Conservation (phyloP, 352 stramenopile genomes). For the Globisporangium spinosum region DNA sequence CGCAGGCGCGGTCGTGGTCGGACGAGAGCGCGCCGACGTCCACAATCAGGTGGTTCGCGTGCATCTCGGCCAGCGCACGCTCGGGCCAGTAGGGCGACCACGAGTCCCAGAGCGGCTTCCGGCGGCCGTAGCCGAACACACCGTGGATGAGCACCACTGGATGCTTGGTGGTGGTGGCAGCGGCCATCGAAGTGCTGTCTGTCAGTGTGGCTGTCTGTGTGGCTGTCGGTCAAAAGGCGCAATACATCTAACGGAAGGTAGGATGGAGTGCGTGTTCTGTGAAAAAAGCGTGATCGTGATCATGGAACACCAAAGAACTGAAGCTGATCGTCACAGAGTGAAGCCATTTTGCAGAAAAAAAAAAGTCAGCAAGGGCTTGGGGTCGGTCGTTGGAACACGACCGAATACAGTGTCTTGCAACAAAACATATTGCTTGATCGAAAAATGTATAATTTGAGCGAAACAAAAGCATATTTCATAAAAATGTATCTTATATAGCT, state of each 20-base stretch:
- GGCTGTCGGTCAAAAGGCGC: neutral
- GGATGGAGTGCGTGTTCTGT: neutral
- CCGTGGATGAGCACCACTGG: conserved; percentile 33
- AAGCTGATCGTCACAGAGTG: neutral
- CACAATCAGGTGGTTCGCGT: conserved; percentile 34
- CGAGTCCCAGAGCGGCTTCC: conserved; percentile 27
- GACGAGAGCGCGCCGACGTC: conserved; percentile 35
- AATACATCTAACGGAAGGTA: neutral
- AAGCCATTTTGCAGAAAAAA: neutral
- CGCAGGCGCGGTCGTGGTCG: conserved; percentile 40
- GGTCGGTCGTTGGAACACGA: no score
- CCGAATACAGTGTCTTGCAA: no score
- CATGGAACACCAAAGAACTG: conserved; percentile 5
- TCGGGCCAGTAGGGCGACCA: conserved; percentile 38
- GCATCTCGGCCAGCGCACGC: conserved; percentile 20
- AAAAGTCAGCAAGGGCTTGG: neutral
- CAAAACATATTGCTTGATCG: no score
- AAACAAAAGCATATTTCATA: no score
- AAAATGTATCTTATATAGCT: no score
- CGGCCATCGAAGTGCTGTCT: neutral
- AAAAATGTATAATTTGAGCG: no score
- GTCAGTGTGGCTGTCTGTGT: neutral
- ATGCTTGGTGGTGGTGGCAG: conserved; percentile 15
- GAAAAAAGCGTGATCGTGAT: neutral
- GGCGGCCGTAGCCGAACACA: conserved; percentile 23